Evolutionary conservation across 495 filamentous ascomycete species (phyloP).

Genomic region (Aspergillus sclerotioniger): DNA sequence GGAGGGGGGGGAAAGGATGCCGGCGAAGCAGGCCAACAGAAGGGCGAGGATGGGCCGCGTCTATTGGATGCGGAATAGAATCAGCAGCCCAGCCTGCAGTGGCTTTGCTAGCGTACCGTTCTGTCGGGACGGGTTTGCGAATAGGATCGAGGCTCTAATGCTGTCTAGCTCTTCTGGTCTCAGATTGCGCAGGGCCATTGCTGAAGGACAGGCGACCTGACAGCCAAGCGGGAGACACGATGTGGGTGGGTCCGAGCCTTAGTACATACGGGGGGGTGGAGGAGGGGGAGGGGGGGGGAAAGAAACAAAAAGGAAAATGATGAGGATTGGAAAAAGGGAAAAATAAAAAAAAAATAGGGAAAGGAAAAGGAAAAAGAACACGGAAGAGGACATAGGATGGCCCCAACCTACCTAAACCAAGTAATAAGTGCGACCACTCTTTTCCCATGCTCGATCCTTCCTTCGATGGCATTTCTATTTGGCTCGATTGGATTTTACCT

Average conservation of each 20-base stretch:
- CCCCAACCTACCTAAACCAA: neutral
- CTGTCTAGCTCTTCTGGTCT: slow-evolving; percentile 22
- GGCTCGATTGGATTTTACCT: too few relatives aligned
- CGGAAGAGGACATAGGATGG: neutral
- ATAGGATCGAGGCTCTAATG: slow-evolving; percentile 20
- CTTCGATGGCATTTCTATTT: too few relatives aligned
- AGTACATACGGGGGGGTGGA: slow-evolving; percentile 8
- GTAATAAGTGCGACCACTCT: too few relatives aligned
- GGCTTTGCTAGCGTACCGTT: slow-evolving; percentile 25
- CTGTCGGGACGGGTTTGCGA: slow-evolving; percentile 22
- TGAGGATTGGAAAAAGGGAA: neutral
- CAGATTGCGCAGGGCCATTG: slow-evolving; percentile 17
- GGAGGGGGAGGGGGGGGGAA: neutral
- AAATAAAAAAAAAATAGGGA: neutral
- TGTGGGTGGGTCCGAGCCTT: slow-evolving; percentile 19
- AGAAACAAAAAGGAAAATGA: neutral
- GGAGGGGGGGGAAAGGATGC: slow-evolving; percentile 11
- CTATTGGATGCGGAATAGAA: slow-evolving; percentile 24
- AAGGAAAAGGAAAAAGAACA: neutral
- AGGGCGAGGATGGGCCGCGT: neutral
- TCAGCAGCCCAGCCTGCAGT: slow-evolving; percentile 23
- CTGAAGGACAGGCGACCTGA: slow-evolving; percentile 19
- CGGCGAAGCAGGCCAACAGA: slow-evolving; percentile 20
- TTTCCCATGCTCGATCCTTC: too few relatives aligned
- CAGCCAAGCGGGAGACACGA: slow-evolving; percentile 22